Percentiles rank a stretch among this genome's conserved stretches.
Evolutionary conservation across 108 stramenopile genomes (phyloP).

Genomic region (Cyclostephanos tholiformis): DNA sequence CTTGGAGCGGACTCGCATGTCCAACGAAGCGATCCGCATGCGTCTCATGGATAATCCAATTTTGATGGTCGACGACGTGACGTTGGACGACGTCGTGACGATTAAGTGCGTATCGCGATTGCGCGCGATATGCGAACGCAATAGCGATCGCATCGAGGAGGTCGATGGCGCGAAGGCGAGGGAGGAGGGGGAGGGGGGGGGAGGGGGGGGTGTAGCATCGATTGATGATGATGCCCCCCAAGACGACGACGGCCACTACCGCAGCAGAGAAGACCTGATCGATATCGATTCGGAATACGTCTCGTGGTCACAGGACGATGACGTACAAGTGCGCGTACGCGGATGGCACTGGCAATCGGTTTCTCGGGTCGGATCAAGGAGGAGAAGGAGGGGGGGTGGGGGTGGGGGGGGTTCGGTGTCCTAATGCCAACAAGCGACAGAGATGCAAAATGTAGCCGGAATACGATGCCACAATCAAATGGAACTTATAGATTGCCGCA

Average conservation of each 20-base stretch:
- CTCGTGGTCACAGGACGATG: no score
- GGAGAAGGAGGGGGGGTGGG: no score
- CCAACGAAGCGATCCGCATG: neutral
- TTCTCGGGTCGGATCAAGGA: no score
- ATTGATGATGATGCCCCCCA: no score
- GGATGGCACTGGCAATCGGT: no score
- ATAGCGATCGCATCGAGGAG: slow-evolving; percentile 10
- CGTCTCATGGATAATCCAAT: slow-evolving; percentile 11
- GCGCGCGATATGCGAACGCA: slow-evolving; percentile 11
- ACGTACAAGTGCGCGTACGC: no score
- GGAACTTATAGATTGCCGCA: no score
- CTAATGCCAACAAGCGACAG: neutral
- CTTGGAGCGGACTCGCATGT: slow-evolving; percentile 22
- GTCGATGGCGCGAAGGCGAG: slow-evolving; percentile 1
- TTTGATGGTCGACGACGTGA: neutral
- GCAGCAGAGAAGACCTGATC: no score
- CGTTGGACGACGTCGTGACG: slow-evolving; percentile 3
- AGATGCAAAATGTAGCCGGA: neutral
- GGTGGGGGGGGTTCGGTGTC: neutral
- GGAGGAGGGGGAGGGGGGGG: no score
- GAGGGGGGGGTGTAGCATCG: no score
- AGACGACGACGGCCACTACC: no score
- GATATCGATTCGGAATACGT: no score
- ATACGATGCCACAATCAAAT: neutral
- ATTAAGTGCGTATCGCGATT: slow-evolving; percentile 4